phyloP scores from a whole-genome alignment of 2,329 filamentous ascomycete genomes.

The Penicillium sp. region DNA sequence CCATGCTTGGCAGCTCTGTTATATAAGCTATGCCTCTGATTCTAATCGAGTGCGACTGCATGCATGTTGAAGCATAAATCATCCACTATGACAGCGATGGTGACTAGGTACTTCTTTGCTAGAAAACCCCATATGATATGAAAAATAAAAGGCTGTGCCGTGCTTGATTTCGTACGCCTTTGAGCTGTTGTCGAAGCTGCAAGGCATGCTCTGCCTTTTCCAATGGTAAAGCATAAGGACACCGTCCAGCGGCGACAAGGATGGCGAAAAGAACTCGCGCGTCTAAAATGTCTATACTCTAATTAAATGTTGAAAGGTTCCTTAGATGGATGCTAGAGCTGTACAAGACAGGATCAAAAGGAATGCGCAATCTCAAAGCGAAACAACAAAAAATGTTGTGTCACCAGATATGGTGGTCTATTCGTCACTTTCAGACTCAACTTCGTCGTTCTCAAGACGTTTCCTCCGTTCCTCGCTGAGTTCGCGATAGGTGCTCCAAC shows the following conservation, averaged over 20 bases:
- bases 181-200: background rate
- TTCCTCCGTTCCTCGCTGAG: constrained; percentile 80
- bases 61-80: too few species aligned
- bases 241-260: background rate
- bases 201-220: background rate
- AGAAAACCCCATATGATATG: too few species aligned
- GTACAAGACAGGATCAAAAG: background rate
- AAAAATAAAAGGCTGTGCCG: too few species aligned
- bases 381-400: background rate
- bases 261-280: background rate
- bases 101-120: too few species aligned
- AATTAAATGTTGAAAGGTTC: background rate
- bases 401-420: constrained; percentile 17
- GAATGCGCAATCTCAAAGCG: background rate
- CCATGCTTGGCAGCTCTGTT: too few species aligned
- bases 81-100: too few species aligned
- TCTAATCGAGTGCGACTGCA: too few species aligned
- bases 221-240: background rate
- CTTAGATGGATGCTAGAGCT: background rate
- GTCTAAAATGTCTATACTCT: background rate
- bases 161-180: too few species aligned
- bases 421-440: constrained; percentile 46
- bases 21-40: too few species aligned
- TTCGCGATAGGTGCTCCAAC: constrained; percentile 89
- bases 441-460: constrained; percentile 46